Base-by-base conservation (phyloP, 768 basidiomycete species). In the Amanita phalloides region DNA sequence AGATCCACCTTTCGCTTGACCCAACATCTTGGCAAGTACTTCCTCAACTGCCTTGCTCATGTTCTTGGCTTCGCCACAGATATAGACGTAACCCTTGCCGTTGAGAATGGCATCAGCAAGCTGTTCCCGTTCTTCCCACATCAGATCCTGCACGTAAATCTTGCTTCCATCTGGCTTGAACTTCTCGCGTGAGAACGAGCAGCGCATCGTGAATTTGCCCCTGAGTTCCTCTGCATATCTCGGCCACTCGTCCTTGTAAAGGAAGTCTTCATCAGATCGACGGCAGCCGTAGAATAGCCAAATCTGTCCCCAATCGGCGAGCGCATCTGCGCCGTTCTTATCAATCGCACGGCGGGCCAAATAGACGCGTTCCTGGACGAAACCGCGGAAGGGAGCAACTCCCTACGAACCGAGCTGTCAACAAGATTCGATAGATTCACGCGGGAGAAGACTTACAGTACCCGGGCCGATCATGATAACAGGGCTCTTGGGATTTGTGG, bases 401-500 rank as follows among this genome's bases (percentile, higher is more conserved):
- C 96, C 96, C 92, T 95, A 53, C 11, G 54, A 53, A 28, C 43
- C 58, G 57, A 55, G 42, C 43, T 54, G 45, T 49, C 45, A 39
- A 30, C 11, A 8, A 21, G 42, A 14, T 30, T 48, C 53, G 9
- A 39, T n/a, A 52, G 23, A 21, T 43, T 32, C 38, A 36, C 28
- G 46, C 43, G 23, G 3, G 50, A 25, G 17, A 11, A 30, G 36
- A 79, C 90, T 71, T 64, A 95, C 93, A 53, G 94, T 99, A 49
- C 96, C 96, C 55, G 96, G 96, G 38, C 96, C 96, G 64, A 99
- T 81, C 96, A 99, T 98, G 68, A 99, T 90, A 47, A 99, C 86
- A 1, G 96, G 96, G 54, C 89, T 95, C 76, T 96, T 97, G 33
- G 96, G 96, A 65, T 92, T 93, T 14, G 96, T 98, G 7, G 96